Percentiles rank a stretch among this genome's conserved stretches.
Evolutionary conservation across 192 early-diverging fungal species (phyloP).

Genomic region (Podila epicladia): DNA sequence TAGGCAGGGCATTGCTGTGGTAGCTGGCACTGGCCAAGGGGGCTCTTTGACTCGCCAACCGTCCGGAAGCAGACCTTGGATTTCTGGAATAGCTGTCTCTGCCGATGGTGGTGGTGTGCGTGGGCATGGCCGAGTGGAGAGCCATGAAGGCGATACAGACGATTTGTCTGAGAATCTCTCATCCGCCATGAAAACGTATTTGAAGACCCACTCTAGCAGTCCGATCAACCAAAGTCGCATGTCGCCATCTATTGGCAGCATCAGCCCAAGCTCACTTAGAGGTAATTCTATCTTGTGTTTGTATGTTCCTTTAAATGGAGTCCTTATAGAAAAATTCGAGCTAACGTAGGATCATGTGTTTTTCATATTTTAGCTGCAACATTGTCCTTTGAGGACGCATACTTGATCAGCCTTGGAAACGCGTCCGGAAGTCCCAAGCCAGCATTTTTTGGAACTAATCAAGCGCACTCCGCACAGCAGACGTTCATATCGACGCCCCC

Average conservation of each 20-base stretch:
- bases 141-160: constrained; percentile 41
- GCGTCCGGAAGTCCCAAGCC: constrained; percentile 39
- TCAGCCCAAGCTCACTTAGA: constrained; percentile 39
- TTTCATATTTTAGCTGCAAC: constrained; percentile 23
- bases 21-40: constrained; percentile 49
- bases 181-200: constrained; percentile 18
- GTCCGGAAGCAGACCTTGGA: constrained; percentile 36
- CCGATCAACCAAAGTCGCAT: constrained; percentile 48
- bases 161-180: constrained; percentile 39
- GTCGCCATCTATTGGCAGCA: constrained; percentile 36
- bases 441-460: constrained; percentile 22
- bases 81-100: constrained; percentile 25
- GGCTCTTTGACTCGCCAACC: constrained; percentile 18
- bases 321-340: background rate
- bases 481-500: constrained; percentile 29
- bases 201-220: constrained; percentile 25
- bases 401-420: constrained; percentile 54
- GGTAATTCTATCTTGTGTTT: constrained; percentile 15
- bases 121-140: constrained; percentile 30
- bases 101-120: constrained; percentile 13
- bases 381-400: constrained; percentile 70
- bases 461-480: constrained; percentile 22
- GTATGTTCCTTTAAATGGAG: background rate
- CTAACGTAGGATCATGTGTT: background rate
- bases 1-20: constrained; percentile 50